Evolutionary conservation across 2,329 filamentous ascomycete genomes (phyloP).

Genomic region (Epichloe uncinata): DNA sequence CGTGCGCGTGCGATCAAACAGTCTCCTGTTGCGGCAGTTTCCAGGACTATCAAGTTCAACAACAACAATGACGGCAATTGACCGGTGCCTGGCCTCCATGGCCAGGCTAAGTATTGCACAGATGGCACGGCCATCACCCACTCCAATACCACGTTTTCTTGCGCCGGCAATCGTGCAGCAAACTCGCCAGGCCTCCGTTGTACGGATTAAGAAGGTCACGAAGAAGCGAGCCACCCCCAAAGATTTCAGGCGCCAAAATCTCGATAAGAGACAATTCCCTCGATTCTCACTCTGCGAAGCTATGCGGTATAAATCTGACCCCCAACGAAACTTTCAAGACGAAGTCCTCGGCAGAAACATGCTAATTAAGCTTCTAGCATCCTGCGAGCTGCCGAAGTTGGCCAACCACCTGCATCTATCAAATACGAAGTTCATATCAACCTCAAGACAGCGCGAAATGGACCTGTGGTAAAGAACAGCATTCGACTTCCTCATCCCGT

Average conservation of each 20-base stretch:
- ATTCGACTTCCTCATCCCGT: slow-evolving; percentile 82
- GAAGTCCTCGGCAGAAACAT: neutral
- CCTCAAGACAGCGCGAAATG: slow-evolving; percentile 71
- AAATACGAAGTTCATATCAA: slow-evolving; percentile 89
- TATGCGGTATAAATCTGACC: slow-evolving; percentile 50
- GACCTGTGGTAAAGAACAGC: slow-evolving; percentile 75
- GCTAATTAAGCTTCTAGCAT: slow-evolving; percentile 42
- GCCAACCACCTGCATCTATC: slow-evolving; percentile 52
- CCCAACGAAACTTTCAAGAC: neutral
- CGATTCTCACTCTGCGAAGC: slow-evolving; percentile 82
- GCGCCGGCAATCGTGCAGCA: slow-evolving; percentile 34
- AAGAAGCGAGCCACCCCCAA: slow-evolving; percentile 52
- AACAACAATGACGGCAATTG: slow-evolving; percentile 35
- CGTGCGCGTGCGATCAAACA: slow-evolving; percentile 3
- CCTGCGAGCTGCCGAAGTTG: slow-evolving; percentile 84
- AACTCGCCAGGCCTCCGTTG: slow-evolving; percentile 26
- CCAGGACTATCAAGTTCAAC: slow-evolving; percentile 10
- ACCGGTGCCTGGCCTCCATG: slow-evolving; percentile 41
- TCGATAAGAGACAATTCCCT: slow-evolving; percentile 46
- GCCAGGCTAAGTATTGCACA: slow-evolving; percentile 34
- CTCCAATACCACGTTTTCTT: slow-evolving; percentile 35
- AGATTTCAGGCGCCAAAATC: slow-evolving; percentile 50
- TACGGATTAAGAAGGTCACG: slow-evolving; percentile 36
- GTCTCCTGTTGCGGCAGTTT: neutral
- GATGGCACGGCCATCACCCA: slow-evolving; percentile 26